Conservation (phyloP, 2,329 filamentous ascomycete genomes). For the Chaetomium globosum region DNA sequence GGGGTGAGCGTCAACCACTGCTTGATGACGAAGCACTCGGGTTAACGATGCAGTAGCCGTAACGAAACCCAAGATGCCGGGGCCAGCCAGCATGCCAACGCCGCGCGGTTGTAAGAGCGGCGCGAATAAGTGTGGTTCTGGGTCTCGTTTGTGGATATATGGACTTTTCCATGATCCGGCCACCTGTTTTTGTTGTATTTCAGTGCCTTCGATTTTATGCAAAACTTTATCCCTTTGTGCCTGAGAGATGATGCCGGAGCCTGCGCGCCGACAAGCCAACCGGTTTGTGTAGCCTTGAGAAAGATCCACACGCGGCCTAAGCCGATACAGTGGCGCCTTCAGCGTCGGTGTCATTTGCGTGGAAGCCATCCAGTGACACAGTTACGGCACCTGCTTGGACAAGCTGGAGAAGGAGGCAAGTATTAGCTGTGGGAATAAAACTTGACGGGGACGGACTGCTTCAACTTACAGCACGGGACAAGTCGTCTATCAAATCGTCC, state of each 20-base stretch:
- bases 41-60: conserved; percentile 17
- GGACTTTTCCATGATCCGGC: not conserved
- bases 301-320: conserved; percentile 14
- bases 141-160: not conserved
- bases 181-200: conserved; percentile 11
- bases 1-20: conserved; percentile 16
- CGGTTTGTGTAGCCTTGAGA: not conserved
- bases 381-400: conserved; percentile 93
- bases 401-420: conserved; percentile 56
- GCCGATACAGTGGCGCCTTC: conserved; percentile 27
- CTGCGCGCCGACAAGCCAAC: not conserved
- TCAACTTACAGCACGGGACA: conserved; percentile 79
- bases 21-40: not conserved
- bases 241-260: not conserved
- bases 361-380: conserved; percentile 80
- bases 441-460: not conserved
- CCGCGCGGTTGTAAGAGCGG: conserved; percentile 2
- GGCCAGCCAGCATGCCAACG: not conserved
- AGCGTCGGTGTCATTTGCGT: conserved; percentile 58
- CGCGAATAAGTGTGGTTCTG: not conserved
- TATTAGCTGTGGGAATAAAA: not conserved
- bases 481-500: conserved; percentile 88
- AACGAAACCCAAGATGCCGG: not conserved
- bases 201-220: conserved; percentile 8
- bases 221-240: conserved; percentile 12